phyloP scores from a whole-genome alignment of 371 early-diverging fungal genomes.

The Rhizopus delemar region DNA sequence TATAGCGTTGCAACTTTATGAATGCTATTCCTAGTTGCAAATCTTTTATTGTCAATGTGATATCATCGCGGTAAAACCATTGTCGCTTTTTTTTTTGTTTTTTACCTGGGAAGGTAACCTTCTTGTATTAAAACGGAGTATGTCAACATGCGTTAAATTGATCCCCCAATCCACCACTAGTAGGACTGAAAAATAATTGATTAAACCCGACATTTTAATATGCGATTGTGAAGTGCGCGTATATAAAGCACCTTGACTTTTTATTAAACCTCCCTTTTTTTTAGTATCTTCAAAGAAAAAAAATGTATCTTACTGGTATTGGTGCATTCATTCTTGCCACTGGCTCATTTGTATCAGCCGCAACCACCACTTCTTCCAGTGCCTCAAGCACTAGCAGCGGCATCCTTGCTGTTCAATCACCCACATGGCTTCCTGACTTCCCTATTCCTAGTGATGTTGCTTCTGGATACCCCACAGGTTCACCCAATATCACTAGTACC shows the following conservation, averaged over 20 bases:
- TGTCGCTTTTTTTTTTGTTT: no score
- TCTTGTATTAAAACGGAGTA: no score
- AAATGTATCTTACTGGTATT: conserved; percentile 24
- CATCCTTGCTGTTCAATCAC: conserved; percentile 41
- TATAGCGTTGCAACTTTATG: no score
- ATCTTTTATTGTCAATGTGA: no score
- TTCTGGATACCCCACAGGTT: conserved; percentile 37
- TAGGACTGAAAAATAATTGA: no score
- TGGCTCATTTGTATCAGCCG: conserved; percentile 29
- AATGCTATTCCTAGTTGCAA: no score
- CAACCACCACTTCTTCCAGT: conserved; percentile 14
- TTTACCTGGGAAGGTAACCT: no score
- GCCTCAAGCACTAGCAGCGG: conserved; percentile 12
- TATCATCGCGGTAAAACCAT: no score
- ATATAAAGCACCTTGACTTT: neutral
- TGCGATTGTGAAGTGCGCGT: no score
- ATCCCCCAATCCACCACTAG: no score
- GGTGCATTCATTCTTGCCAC: conserved; percentile 31
- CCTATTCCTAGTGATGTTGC: conserved; percentile 30
- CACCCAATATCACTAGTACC: conserved; percentile 21
- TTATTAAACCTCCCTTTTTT: conserved; percentile 1
- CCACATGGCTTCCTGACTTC: conserved; percentile 43
- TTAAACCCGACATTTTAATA: no score
- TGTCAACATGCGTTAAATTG: no score
- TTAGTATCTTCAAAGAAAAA: conserved; percentile 3